Percentiles rank a stretch among this genome's conserved stretches.
Evolutionary conservation across 306 rosid species (phyloP).

Genomic region (Rosa lucieae): DNA sequence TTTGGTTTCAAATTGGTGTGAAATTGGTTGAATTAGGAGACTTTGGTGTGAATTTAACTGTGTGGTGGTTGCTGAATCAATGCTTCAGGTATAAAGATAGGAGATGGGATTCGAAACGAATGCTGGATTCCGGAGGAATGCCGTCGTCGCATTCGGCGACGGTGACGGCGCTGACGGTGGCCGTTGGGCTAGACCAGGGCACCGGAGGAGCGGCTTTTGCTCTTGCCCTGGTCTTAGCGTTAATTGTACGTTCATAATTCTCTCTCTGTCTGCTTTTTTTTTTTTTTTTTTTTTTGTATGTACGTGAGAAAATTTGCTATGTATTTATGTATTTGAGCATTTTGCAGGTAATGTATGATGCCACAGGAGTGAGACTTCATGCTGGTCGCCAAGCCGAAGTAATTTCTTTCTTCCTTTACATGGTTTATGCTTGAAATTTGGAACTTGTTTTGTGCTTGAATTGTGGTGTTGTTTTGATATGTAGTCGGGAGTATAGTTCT

Average conservation of each 20-base stretch:
- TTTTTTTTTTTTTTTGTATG: neutral
- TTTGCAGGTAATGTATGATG: constrained; percentile 95
- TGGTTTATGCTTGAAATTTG: neutral
- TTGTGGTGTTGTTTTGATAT: neutral
- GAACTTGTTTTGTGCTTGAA: neutral
- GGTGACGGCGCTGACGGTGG: constrained; percentile 68
- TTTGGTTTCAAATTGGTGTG: neutral
- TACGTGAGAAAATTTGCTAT: neutral
- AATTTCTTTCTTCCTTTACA: constrained; percentile 26
- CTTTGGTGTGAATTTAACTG: neutral
- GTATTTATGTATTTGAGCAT: neutral
- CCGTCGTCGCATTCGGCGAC: constrained; percentile 94
- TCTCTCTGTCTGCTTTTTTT: neutral
- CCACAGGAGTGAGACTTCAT: constrained; percentile 93
- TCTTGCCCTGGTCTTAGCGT: constrained; percentile 68
- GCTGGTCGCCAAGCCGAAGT: constrained; percentile 98
- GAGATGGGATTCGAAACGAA: constrained; percentile 86
- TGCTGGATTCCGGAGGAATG: constrained; percentile 92
- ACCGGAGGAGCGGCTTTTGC: constrained; percentile 74
- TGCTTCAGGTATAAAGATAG: constrained; percentile 72
- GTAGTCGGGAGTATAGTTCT: neutral
- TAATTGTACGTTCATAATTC: constrained; percentile 53
- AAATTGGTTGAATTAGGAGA: neutral
- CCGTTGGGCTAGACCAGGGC: constrained; percentile 76
- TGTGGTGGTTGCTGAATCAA: neutral